A percentile compares a stretch with the other conserved stretches of the same genome.
Evolutionary conservation across 2,329 filamentous ascomycete species (phyloP).

Genomic region (Alternaria ethzedia): DNA sequence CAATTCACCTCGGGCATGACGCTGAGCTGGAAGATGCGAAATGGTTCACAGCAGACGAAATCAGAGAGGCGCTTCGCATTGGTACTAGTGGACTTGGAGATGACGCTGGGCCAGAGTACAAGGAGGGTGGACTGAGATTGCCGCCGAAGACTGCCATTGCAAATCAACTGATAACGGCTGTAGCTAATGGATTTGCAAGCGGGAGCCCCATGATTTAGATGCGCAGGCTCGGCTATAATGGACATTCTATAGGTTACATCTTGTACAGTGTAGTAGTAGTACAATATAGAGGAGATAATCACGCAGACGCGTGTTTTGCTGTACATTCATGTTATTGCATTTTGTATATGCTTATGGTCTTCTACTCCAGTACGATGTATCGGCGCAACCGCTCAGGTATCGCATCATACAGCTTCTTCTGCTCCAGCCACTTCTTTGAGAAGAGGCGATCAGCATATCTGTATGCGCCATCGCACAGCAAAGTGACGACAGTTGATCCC

Average conservation of each 20-base stretch:
- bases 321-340: conserved; percentile 5
- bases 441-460: conserved; percentile 94
- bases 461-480: conserved; percentile 96
- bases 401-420: conserved; percentile 80
- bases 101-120: conserved; percentile 68
- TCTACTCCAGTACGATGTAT: conserved; percentile 87
- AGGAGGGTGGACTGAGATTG: conserved; percentile 77
- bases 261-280: conserved; percentile 1
- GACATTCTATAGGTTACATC: background rate
- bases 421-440: conserved; percentile 85
- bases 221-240: background rate
- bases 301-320: background rate
- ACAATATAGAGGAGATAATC: conserved; percentile 4
- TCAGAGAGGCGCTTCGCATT: conserved; percentile 72
- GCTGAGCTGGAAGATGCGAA: conserved; percentile 87
- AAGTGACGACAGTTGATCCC: conserved; percentile 89
- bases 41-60: conserved; percentile 86
- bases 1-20: conserved; percentile 82
- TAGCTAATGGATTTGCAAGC: conserved; percentile 75
- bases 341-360: background rate
- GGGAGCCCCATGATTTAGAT: conserved; percentile 53
- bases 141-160: conserved; percentile 91
- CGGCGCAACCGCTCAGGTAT: conserved; percentile 86
- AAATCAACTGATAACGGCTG: conserved; percentile 82
- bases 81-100: conserved; percentile 74